Conservation (phyloP, 768 basidiomycete genomes). For the Myochromella boudieri region DNA sequence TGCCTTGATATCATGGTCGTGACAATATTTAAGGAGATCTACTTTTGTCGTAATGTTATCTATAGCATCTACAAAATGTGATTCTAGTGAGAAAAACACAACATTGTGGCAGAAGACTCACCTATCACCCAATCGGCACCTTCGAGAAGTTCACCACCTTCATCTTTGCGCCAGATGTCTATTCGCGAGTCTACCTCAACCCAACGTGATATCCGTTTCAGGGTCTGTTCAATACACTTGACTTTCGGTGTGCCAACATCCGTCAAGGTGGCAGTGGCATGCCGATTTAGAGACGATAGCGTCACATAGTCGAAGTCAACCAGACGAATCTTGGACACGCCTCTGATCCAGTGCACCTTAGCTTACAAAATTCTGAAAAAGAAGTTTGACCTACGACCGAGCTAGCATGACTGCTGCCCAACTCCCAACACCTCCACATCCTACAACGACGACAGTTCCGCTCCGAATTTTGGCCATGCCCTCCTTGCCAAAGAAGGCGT, state of each 20-base stretch:
- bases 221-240: conserved; percentile 62
- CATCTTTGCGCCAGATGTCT: conserved; percentile 86
- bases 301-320: conserved; percentile 97
- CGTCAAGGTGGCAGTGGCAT: conserved; percentile 83
- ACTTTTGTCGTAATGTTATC: conserved; percentile 98
- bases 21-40: conserved; percentile 88
- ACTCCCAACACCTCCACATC: conserved; percentile 96
- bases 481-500: conserved; percentile 91
- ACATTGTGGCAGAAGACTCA: conserved; percentile 21
- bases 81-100: conserved; percentile 3
- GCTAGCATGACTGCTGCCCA: conserved; percentile 95
- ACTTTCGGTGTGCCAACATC: conserved; percentile 97
- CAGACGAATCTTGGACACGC: conserved; percentile 74
- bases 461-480: conserved; percentile 77
- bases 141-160: conserved; percentile 69
- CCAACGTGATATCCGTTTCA: conserved; percentile 79
- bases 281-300: conserved; percentile 90
- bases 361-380: too few relatives aligned
- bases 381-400: conserved; percentile 64
- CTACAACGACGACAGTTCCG: conserved; percentile 82
- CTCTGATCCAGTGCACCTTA: too few relatives aligned
- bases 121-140: conserved; percentile 95
- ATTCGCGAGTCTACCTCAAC: conserved; percentile 81
- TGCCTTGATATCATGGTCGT: conserved; percentile 77
- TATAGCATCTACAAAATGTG: conserved; percentile 72